Percentiles rank a stretch among this genome's conserved stretches.
Evolutionary conservation across 129 eudicot genomes (phyloP).

Genomic region (Tagetes patula): DNA sequence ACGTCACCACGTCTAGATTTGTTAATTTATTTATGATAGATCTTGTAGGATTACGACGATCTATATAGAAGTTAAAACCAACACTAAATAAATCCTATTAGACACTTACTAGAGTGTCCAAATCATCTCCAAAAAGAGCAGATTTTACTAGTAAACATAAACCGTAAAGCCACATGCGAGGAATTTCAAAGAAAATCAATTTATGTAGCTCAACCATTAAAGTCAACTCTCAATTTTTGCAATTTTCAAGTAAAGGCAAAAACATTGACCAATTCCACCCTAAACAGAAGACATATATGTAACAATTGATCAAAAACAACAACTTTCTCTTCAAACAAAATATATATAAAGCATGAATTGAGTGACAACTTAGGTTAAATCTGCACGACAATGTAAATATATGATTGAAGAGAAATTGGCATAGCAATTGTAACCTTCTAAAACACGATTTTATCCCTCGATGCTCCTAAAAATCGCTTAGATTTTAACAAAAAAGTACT

Average conservation of each 20-base stretch:
- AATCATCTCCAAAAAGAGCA: neutral
- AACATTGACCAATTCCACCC: neutral
- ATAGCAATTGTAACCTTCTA: constrained; percentile 3
- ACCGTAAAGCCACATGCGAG: neutral
- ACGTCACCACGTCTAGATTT: neutral
- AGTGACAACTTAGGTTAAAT: neutral
- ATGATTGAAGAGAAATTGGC: neutral
- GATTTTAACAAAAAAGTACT: constrained; percentile 13
- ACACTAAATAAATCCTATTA: neutral
- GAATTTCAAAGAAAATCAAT: neutral
- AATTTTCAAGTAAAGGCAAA: neutral
- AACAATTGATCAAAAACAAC: neutral
- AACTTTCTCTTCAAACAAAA: neutral
- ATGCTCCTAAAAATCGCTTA: constrained; percentile 5
- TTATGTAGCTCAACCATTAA: neutral
- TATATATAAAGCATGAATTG: too few species aligned
- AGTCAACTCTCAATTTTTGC: neutral
- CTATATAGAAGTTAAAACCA: constrained; percentile 3
- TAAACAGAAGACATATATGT: neutral
- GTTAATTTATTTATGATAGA: constrained; percentile 7
- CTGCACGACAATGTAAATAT: neutral
- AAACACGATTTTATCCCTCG: constrained; percentile 7
- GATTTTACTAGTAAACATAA: neutral
- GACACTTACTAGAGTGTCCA: neutral
- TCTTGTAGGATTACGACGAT: constrained; percentile 19